Evolutionary conservation across 2,329 filamentous ascomycete genomes (phyloP), one percentile per base, ranked within the genome.

Genomic region (Colletotrichum karsti): DNA sequence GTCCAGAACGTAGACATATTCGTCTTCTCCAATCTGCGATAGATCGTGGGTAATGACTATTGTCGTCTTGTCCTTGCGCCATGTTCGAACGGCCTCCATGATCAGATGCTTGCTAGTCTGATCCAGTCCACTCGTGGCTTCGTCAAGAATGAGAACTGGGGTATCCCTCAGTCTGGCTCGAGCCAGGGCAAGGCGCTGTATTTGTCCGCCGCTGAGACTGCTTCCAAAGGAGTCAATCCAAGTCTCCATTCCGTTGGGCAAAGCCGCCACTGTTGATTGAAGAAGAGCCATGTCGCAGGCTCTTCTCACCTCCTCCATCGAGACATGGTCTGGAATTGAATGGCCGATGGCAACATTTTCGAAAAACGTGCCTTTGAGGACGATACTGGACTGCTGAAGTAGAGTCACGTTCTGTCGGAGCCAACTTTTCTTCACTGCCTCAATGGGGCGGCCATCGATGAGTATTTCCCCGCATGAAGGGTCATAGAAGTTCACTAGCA

Each of bases 31-130:
- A 9, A 98, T 95, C 71, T 95, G 92, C 0, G 89, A 87, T 33
- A 96, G 87, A 71, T 98, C 94, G 74, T 98, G 95, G 0, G 96
- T 98, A 73, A 98, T 95, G 71, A 98, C 89, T 57, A 98, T 93
- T 0, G 95, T 98, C 0, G 95, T 98, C 76, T 93, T 96, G 0
- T 88, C 91, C 37, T 81, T 82, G 22, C 96, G 87, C 95, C 94
- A 98, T 20, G 86, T 75, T 7, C 93, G 86, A 58, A 98, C 91
- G 0, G 90, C 88, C 44, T 92, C 88, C 84, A 97, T 91, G 39
- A 97, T 87, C 12, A 90, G 78, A 0, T 81, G 81, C 69, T 91
- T 87, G 63, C 87, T 95, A 9, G 87, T 83, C n/a, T 90, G 88
- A 73, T 98, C 95, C 9, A 98, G 82, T 0, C 93, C 93, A 77